Percentiles rank a stretch among this genome's conserved stretches.
phyloP scores from a whole-genome alignment of 1,139 yeast genomes.

The Diutina scorzettiae region DNA sequence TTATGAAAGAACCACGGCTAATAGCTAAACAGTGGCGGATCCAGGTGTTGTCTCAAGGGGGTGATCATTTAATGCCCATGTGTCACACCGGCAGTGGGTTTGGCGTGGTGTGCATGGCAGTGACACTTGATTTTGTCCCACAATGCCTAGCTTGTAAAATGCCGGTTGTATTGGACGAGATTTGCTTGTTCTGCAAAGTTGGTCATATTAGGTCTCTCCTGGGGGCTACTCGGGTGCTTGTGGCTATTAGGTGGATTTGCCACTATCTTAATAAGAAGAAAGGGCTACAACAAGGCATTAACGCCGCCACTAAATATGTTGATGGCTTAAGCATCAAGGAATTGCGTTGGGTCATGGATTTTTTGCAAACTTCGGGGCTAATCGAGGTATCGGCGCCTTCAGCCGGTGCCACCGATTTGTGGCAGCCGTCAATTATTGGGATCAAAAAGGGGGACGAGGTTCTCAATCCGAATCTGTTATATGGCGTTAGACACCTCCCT shows the following conservation, averaged over 20 bases:
- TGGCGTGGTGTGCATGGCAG: no score
- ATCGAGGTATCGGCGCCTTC: background rate
- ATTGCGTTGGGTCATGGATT: background rate
- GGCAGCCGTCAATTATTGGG: background rate
- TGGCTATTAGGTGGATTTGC: background rate
- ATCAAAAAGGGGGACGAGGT: background rate
- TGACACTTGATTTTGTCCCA: no score
- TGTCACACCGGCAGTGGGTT: no score
- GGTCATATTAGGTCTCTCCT: background rate
- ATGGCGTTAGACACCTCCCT: background rate
- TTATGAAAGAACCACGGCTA: no score
- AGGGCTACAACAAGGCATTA: background rate
- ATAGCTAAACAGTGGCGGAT: no score
- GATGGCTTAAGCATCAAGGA: background rate
- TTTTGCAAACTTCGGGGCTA: background rate
- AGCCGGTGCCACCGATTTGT: background rate
- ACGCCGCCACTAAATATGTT: background rate
- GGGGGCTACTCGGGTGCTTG: background rate
- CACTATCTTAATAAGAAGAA: background rate
- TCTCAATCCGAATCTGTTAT: background rate
- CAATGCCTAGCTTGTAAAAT: no score
- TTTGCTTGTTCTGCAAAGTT: no score
- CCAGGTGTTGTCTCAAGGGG: no score
- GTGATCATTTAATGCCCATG: no score
- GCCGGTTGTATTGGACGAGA: no score